A percentile compares a stretch with the other conserved stretches of the same genome.
phyloP scores from a whole-genome alignment of 345 rosid genomes.

The Hibiscus tridactylites region DNA sequence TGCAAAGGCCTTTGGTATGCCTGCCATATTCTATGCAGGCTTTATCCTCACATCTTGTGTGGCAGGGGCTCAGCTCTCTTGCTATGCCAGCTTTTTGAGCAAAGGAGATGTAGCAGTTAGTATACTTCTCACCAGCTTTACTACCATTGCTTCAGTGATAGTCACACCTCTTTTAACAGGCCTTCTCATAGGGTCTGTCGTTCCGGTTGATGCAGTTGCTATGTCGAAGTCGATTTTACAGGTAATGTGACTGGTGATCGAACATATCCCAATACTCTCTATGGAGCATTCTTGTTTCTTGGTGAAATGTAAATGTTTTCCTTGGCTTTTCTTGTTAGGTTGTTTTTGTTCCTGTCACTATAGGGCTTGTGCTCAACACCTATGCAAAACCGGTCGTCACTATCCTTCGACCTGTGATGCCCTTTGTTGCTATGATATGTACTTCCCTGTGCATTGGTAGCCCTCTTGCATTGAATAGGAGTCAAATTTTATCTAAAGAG shows the following conservation, averaged over 20 bases:
- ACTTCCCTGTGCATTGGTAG: slow-evolving; percentile 88
- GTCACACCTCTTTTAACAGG: slow-evolving; percentile 59
- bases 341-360: slow-evolving; percentile 75
- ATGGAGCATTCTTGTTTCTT: not conserved
- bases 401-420: slow-evolving; percentile 74
- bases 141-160: slow-evolving; percentile 76
- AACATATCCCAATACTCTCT: not conserved
- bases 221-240: slow-evolving; percentile 94
- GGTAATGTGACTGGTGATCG: slow-evolving; percentile 36
- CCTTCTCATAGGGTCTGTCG: slow-evolving; percentile 81
- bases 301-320: not conserved
- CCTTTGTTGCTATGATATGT: slow-evolving; percentile 86
- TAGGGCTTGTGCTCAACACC: slow-evolving; percentile 77
- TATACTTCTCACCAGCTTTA: slow-evolving; percentile 75
- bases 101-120: slow-evolving; percentile 89
- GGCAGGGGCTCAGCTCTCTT: slow-evolving; percentile 87
- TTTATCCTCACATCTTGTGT: slow-evolving; percentile 88
- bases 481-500: slow-evolving; percentile 63
- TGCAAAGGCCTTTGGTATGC: slow-evolving; percentile 70
- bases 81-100: slow-evolving; percentile 75
- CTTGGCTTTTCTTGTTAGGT: slow-evolving; percentile 39
- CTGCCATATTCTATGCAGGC: slow-evolving; percentile 66
- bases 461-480: slow-evolving; percentile 76
- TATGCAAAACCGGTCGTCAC: slow-evolving; percentile 76
- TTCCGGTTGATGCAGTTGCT: slow-evolving; percentile 91